phyloP scores from a whole-genome alignment of 225 moss, liverwort and hornwort species.

The Sphagnum contortum region DNA sequence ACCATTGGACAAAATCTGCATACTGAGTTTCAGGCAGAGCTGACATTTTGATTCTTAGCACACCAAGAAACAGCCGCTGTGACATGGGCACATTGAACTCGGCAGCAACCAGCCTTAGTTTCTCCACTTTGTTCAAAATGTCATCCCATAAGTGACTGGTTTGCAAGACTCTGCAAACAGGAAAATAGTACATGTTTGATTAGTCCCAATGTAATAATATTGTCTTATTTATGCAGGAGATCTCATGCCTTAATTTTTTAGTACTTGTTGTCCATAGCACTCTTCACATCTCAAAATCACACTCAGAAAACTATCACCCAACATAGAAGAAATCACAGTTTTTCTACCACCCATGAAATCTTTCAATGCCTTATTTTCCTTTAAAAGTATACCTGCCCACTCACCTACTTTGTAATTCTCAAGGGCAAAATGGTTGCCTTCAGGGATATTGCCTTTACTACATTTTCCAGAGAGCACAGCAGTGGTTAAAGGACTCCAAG shows the following conservation, averaged over 20 bases:
- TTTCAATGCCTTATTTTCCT: neutral
- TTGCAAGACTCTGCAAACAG: constrained; percentile 41
- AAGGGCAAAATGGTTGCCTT: constrained; percentile 67
- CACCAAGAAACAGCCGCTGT: constrained; percentile 79
- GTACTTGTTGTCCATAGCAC: no score
- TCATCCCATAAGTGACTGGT: constrained; percentile 59
- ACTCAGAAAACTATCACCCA: no score
- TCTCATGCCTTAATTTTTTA: no score
- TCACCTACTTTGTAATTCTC: constrained; percentile 64
- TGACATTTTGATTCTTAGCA: constrained; percentile 74
- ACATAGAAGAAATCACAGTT: no score
- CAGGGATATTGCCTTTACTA: constrained; percentile 53
- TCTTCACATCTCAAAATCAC: no score
- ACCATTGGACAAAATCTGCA: no score
- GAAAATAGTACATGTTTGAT: no score
- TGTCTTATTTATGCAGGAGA: no score
- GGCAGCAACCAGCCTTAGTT: constrained; percentile 56
- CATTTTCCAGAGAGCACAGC: constrained; percentile 90
- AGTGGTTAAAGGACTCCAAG: constrained; percentile 93
- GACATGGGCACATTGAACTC: constrained; percentile 57
- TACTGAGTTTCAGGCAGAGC: constrained; percentile 21
- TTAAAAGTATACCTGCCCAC: neutral
- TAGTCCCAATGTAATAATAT: no score
- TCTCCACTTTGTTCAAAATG: constrained; percentile 62
- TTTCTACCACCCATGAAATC: no score